Evolutionary conservation across 2,329 filamentous ascomycete genomes (phyloP).

Genomic region (Coniochaeta sp.): DNA sequence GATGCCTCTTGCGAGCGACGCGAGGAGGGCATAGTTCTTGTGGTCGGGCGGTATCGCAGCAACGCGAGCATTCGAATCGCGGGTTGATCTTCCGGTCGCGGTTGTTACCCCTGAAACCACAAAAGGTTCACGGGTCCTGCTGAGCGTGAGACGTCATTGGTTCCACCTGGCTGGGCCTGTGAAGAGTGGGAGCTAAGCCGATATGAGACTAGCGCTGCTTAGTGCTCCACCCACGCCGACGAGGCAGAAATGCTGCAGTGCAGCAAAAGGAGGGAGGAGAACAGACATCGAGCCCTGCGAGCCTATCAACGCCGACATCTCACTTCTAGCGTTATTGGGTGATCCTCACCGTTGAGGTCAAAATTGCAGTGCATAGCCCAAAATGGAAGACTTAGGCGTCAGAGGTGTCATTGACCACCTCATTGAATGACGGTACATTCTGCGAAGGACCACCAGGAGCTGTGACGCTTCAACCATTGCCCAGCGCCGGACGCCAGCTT

Average conservation of each 20-base stretch:
- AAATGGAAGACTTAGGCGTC: too few species aligned
- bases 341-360: neutral
- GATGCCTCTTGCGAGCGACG: constrained; percentile 51
- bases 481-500: too few species aligned
- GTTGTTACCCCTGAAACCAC: neutral
- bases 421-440: too few species aligned
- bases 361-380: constrained; percentile 2
- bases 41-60: neutral
- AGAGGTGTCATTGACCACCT: too few species aligned
- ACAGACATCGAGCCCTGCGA: too few species aligned
- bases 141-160: neutral
- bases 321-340: too few species aligned
- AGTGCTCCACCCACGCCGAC: too few species aligned
- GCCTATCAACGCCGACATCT: too few species aligned
- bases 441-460: too few species aligned
- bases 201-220: neutral
- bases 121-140: neutral
- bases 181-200: neutral
- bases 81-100: neutral
- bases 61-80: neutral
- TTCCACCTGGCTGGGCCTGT: neutral
- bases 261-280: too few species aligned
- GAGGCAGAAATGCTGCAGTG: too few species aligned
- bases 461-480: too few species aligned
- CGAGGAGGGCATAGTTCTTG: constrained; percentile 58